Evolutionary conservation across 2,329 filamentous ascomycete species (phyloP).

Genomic region (Fusarium begoniae): DNA sequence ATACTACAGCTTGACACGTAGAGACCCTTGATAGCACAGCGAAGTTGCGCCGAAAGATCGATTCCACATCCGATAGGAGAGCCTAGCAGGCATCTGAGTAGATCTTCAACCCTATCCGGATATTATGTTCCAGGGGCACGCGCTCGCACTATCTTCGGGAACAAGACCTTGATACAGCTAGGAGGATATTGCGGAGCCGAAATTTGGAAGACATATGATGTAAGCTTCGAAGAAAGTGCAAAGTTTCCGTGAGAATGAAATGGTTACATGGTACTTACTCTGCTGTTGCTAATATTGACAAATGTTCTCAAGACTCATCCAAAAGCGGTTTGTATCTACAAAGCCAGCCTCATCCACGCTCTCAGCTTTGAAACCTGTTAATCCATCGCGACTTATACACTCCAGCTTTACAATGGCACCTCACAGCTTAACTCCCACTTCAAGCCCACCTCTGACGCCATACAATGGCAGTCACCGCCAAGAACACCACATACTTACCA

Average conservation of each 20-base stretch:
- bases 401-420: background rate
- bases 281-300: background rate
- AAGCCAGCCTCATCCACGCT: background rate
- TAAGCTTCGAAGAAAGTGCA: background rate
- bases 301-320: background rate
- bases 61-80: no score
- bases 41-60: no score
- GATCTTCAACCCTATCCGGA: no score
- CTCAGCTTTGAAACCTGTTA: background rate
- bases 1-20: no score
- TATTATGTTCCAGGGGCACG: background rate
- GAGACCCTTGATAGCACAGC: no score
- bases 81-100: no score
- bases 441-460: background rate
- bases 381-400: background rate
- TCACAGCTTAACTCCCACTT: background rate
- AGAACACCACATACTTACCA: background rate
- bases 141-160: background rate
- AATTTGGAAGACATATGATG: background rate
- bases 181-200: background rate
- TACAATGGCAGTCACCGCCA: background rate
- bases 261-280: no score
- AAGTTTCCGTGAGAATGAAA: rapidly evolving
- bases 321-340: background rate
- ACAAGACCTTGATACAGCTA: background rate